These are phyloP conservation scores for Linnemannia schmuckeri DNA, from an alignment of 192 early-diverging fungal species.

Conservation along the genomic window DNA sequence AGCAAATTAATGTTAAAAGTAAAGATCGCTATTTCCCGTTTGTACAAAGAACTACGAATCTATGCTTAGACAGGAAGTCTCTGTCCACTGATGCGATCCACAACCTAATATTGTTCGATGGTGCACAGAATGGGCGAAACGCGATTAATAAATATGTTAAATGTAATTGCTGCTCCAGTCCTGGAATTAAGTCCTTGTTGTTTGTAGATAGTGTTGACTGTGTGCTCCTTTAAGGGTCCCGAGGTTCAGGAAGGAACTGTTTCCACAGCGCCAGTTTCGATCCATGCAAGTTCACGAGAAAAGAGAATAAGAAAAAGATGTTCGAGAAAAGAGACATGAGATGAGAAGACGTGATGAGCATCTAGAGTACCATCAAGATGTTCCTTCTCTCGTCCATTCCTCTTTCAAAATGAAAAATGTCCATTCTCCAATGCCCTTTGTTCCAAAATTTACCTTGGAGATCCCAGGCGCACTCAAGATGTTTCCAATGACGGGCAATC, in stretches of 20 bases:
- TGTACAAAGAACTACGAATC: background rate
- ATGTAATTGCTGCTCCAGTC: too few species aligned
- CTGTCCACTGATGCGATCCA: slow-evolving; percentile 67
- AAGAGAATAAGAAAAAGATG: slow-evolving; percentile 5
- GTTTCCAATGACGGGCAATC: slow-evolving; percentile 91
- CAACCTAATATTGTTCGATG: slow-evolving; percentile 38
- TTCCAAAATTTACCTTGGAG: slow-evolving; percentile 66
- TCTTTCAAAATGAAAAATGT: background rate
- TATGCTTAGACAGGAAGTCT: slow-evolving; percentile 68
- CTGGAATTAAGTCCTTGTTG: background rate
- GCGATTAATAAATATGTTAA: background rate
- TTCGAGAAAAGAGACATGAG: background rate
- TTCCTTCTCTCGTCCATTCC: background rate
- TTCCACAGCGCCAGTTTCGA: background rate
- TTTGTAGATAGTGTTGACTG: too few species aligned
- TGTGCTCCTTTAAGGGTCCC: slow-evolving; percentile 8
- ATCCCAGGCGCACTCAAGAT: slow-evolving; percentile 88
- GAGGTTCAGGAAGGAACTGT: slow-evolving; percentile 22
- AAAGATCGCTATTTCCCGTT: background rate
- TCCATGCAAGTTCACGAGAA: background rate
- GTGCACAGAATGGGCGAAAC: background rate
- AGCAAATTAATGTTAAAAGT: background rate
- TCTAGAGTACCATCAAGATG: background rate
- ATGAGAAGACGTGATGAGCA: slow-evolving; percentile 6
- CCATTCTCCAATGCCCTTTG: background rate